Conservation (phyloP, 768 basidiomycete species). For the Russula abietina region DNA sequence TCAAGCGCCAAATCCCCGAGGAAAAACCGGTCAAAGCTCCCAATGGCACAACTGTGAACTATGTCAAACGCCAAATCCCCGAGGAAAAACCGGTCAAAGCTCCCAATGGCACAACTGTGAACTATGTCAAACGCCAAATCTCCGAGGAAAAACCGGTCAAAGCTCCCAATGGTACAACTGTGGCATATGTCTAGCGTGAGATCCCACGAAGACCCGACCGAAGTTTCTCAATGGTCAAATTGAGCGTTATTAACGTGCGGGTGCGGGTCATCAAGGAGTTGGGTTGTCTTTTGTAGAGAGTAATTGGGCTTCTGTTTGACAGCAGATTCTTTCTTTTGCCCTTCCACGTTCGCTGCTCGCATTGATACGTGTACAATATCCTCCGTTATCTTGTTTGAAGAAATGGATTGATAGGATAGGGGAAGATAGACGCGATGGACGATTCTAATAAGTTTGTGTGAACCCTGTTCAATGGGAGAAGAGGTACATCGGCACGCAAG, state of each 20-base stretch:
- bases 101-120: neutral
- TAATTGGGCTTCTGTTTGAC: neutral
- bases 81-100: constrained; percentile 27
- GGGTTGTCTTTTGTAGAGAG: constrained; percentile 2
- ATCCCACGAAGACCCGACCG: no score
- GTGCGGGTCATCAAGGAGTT: constrained; percentile 14
- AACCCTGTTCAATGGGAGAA: neutral
- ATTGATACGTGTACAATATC: constrained; percentile 12
- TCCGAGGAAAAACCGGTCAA: constrained; percentile 27
- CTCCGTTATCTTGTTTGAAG: constrained; percentile 5
- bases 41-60: neutral
- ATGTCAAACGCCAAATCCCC: constrained; percentile 15
- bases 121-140: neutral
- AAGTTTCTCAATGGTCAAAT: neutral
- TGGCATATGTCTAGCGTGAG: neutral
- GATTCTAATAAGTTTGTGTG: neutral
- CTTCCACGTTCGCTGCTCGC: neutral
- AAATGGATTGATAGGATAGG: constrained; percentile 2
- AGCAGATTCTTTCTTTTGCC: constrained; percentile 4
- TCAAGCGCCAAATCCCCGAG: neutral
- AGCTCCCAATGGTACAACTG: neutral
- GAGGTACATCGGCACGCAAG: no score
- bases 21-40: neutral
- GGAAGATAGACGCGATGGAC: neutral
- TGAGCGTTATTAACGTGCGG: neutral